Evolutionary conservation across 176 grass and related monocot species (phyloP).

Genomic region (Aegilops tauschii): DNA sequence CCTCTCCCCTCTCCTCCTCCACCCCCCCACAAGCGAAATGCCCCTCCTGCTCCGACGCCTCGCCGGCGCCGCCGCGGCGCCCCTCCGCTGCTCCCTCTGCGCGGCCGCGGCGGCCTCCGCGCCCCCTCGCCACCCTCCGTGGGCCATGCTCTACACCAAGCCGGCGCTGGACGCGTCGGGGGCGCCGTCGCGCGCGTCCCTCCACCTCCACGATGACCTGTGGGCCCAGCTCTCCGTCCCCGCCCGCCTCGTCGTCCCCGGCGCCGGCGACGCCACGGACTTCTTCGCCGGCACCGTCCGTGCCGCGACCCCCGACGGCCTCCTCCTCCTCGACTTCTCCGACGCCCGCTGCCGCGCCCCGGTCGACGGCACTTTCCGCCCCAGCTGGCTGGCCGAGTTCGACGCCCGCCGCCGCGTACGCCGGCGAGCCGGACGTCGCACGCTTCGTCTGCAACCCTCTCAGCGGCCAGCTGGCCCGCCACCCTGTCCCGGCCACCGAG

Average conservation of each 20-base stretch:
- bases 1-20: too few species aligned
- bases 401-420: accelerated
- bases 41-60: conserved; percentile 18
- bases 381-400: background rate
- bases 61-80: background rate
- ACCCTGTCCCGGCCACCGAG: conserved; percentile 16
- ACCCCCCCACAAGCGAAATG: background rate
- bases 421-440: background rate
- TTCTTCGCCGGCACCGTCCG: background rate
- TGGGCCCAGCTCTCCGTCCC: conserved; percentile 5
- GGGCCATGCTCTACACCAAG: background rate
- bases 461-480: conserved; percentile 21
- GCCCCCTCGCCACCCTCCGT: background rate
- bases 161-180: too few species aligned
- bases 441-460: conserved; percentile 25
- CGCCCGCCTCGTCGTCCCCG: conserved; percentile 14
- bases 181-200: background rate
- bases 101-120: background rate
- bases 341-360: background rate
- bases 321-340: conserved; percentile 27
- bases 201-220: background rate
- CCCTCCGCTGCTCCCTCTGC: background rate
- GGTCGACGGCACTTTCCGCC: background rate
- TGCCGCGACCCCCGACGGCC: conserved; percentile 30
- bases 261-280: background rate